A percentile compares a stretch with the other conserved stretches of the same genome.
These are phyloP conservation scores for Alternaria sp. DNA, from an alignment of 2,329 filamentous ascomycete genomes.

Conservation along the genomic window DNA sequence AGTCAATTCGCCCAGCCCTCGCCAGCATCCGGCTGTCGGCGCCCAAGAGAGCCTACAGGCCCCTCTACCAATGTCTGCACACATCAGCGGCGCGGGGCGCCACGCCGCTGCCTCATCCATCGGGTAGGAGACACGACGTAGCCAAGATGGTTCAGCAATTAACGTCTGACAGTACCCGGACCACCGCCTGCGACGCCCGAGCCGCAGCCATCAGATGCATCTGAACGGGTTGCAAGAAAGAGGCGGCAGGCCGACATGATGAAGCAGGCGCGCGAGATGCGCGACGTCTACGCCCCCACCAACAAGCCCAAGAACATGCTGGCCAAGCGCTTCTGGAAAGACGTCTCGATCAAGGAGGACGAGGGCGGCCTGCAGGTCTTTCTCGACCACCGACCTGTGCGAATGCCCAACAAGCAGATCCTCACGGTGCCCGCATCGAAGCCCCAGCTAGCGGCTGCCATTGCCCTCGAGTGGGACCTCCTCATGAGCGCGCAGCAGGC, in stretches of 20 bases:
- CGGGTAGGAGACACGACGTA: slow-evolving; percentile 24
- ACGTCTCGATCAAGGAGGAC: slow-evolving; percentile 70
- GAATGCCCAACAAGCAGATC: slow-evolving; percentile 74
- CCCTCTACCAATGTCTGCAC: slow-evolving; percentile 50
- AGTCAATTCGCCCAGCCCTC: slow-evolving; percentile 39
- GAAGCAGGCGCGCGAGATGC: slow-evolving; percentile 54
- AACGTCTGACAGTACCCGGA: slow-evolving; percentile 54
- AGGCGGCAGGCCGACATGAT: slow-evolving; percentile 59
- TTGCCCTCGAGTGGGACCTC: slow-evolving; percentile 93
- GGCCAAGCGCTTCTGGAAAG: slow-evolving; percentile 85
- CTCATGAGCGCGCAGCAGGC: slow-evolving; percentile 83
- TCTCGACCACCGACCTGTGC: slow-evolving; percentile 80
- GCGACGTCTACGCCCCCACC: slow-evolving; percentile 40
- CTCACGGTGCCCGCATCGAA: slow-evolving; percentile 77
- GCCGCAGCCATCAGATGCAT: slow-evolving; percentile 55
- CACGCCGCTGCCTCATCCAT: slow-evolving; percentile 63
- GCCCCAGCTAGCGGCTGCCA: slow-evolving; percentile 79
- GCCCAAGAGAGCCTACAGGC: slow-evolving; percentile 22
- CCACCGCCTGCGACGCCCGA: slow-evolving; percentile 65
- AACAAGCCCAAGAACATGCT: slow-evolving; percentile 58
- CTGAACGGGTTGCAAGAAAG: slow-evolving; percentile 57
- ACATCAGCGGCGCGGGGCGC: slow-evolving; percentile 54
- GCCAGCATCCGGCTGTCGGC: slow-evolving; percentile 25
- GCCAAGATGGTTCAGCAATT: neutral
- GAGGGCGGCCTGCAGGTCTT: slow-evolving; percentile 70